Percentiles rank a stretch among this genome's conserved stretches.
phyloP scores from a whole-genome alignment of 768 basidiomycete genomes.

The Leccinum incarnatum region DNA sequence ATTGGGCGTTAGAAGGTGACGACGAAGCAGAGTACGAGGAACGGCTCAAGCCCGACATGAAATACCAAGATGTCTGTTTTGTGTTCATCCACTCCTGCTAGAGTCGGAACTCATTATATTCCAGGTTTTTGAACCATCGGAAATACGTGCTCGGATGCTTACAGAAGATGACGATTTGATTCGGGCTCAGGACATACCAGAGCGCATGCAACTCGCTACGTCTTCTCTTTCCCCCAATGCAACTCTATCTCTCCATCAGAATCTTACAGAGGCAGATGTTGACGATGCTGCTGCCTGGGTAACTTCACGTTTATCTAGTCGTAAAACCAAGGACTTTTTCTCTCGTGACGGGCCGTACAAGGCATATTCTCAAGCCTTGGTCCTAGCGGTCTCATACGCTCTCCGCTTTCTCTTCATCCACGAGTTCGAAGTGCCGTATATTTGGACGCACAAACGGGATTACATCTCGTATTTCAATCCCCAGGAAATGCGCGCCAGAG shows the following conservation, averaged over 20 bases:
- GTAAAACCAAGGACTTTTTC: constrained; percentile 74
- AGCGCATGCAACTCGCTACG: constrained; percentile 90
- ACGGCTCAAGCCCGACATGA: constrained; percentile 66
- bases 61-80: constrained; percentile 72
- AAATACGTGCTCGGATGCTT: constrained; percentile 84
- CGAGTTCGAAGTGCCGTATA: constrained; percentile 91
- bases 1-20: constrained; percentile 88
- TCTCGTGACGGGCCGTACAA: constrained; percentile 57
- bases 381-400: constrained; percentile 74
- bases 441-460: constrained; percentile 92
- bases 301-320: constrained; percentile 67
- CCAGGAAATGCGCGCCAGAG: constrained; percentile 53
- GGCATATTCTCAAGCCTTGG: constrained; percentile 62
- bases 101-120: constrained; percentile 8
- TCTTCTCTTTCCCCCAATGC: constrained; percentile 75
- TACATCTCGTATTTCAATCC: constrained; percentile 82
- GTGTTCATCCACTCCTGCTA: constrained; percentile 4
- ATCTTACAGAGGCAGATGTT: constrained; percentile 70
- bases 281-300: constrained; percentile 88
- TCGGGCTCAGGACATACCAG: constrained; percentile 85
- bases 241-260: constrained; percentile 56
- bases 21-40: constrained; percentile 52
- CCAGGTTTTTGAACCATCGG: constrained; percentile 96
- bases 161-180: constrained; percentile 95
- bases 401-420: constrained; percentile 83